These are phyloP conservation scores for Tagetes erecta DNA, from an alignment of 129 eudicot species.

Conservation along the genomic window DNA sequence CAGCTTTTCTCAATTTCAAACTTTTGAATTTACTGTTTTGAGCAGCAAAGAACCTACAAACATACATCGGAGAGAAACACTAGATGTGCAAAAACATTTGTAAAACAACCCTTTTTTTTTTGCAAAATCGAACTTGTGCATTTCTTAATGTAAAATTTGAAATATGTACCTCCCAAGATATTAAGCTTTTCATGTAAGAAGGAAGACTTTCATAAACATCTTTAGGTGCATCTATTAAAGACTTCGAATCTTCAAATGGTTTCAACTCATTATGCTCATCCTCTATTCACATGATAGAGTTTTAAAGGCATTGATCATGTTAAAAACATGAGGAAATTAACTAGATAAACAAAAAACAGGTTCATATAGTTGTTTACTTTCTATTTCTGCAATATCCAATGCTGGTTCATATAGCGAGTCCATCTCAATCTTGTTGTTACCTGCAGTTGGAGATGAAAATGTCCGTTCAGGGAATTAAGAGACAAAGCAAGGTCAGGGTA, in stretches of 20 bases:
- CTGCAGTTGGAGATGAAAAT: conserved; percentile 33
- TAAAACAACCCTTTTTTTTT: background rate
- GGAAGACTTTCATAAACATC: conserved; percentile 84
- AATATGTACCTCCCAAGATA: conserved; percentile 71
- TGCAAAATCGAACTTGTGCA: background rate
- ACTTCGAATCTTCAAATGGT: conserved; percentile 34
- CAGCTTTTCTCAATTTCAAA: background rate
- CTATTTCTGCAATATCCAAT: conserved; percentile 25
- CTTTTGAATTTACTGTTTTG: background rate
- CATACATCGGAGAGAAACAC: background rate
- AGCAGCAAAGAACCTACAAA: background rate
- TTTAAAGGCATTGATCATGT: conserved; percentile 18
- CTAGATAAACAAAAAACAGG: background rate
- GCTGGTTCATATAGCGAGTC: conserved; percentile 35
- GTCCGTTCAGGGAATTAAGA: background rate
- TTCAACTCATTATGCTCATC: conserved; percentile 36
- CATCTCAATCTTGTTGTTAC: conserved; percentile 35
- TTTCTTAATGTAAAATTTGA: background rate
- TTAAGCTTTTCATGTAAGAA: conserved; percentile 69
- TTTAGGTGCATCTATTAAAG: conserved; percentile 39
- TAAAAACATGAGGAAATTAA: conserved; percentile 5
- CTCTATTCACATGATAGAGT: conserved; percentile 29
- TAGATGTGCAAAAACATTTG: background rate
- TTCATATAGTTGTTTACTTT: conserved; percentile 38
- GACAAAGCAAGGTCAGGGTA: conserved; percentile 26